Evolutionary conservation across 257 asterid genomes (phyloP), one percentile per base, ranked within the genome.

Genomic region (Ehretia macrophylla): DNA sequence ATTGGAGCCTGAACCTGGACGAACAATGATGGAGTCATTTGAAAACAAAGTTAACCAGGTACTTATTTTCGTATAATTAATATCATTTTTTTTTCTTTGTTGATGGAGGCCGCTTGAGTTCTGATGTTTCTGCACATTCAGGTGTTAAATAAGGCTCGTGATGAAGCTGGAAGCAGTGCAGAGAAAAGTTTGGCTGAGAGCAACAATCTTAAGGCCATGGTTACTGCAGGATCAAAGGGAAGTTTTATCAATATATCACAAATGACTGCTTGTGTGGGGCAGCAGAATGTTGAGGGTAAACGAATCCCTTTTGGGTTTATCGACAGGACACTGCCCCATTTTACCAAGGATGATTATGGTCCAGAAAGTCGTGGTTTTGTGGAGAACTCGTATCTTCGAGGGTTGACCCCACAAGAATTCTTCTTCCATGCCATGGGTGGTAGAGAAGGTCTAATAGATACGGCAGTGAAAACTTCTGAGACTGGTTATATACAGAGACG

Each of bases 371-470:
- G 99, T 75, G 99, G 99, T 38, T 93, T 93, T 80, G 99, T 93
- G 60, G 99, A 89, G 85, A 93, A 93, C 76, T 93, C 99, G 6
- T 93, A 93, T 68, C 87, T 93, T 47, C 84, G 97, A 51, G 99
- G 99, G 47, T 68, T 93, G 85, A 86, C 96, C 18, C 99, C 99
- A 8, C 99, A 89, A 66, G 99, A 93, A 71, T 93, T 93, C 80
- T 93, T 93, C 78, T 93, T 93, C 79, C 99, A 93, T 71, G 99
- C 99, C 56, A 93, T 93, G 99, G 99, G 99, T 76, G 99, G 99
- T 81, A 84, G 99, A 72, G 99, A 93, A 80, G 97, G 99, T 81
- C 89, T 93, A 22, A 93, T 93, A 48, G 99, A 93, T 67, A 93
- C 99, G 42, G 99, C 99, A 1, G 99, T 93, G 77, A 93, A 93